phyloP scores from a whole-genome alignment of 208 protist species.

The Crithidia brevicula region DNA sequence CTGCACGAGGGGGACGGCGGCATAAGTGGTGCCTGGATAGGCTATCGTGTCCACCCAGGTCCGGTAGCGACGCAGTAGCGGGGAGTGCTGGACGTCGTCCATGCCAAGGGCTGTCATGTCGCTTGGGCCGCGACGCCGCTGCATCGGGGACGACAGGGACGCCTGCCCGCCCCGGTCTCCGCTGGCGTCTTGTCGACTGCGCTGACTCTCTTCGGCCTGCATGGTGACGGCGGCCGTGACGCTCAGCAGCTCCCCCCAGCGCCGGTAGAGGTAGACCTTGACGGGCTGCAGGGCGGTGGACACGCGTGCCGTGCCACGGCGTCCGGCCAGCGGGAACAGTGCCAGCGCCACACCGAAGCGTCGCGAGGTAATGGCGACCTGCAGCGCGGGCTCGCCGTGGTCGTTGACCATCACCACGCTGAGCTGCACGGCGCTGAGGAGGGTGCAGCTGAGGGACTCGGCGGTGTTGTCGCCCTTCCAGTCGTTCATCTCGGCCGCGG shows the following conservation, averaged over 20 bases:
- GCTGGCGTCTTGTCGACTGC: slow-evolving; percentile 15
- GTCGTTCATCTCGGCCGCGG: slow-evolving; percentile 38
- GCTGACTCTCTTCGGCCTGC: slow-evolving; percentile 19
- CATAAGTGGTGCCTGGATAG: slow-evolving; percentile 20
- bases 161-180: background rate
- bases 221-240: slow-evolving; percentile 15
- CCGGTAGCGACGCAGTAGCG: slow-evolving; percentile 25
- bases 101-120: background rate
- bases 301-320: slow-evolving; percentile 23
- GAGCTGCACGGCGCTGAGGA: slow-evolving; percentile 34
- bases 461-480: slow-evolving; percentile 31
- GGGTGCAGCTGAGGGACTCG: slow-evolving; percentile 27
- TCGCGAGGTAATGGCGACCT: slow-evolving; percentile 41
- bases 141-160: too few species aligned
- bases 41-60: slow-evolving; percentile 29
- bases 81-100: slow-evolving; percentile 12
- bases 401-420: slow-evolving; percentile 35
- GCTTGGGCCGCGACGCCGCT: background rate
- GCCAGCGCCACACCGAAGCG: slow-evolving; percentile 37
- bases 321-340: slow-evolving; percentile 36
- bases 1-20: slow-evolving; percentile 26
- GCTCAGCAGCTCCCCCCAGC: slow-evolving; percentile 28
- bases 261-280: slow-evolving; percentile 26
- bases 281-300: slow-evolving; percentile 26
- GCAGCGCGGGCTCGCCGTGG: slow-evolving; percentile 34